These are phyloP conservation scores for Yamadazyma oceani DNA, from an alignment of 1,139 yeast species.

Conservation along the genomic window DNA sequence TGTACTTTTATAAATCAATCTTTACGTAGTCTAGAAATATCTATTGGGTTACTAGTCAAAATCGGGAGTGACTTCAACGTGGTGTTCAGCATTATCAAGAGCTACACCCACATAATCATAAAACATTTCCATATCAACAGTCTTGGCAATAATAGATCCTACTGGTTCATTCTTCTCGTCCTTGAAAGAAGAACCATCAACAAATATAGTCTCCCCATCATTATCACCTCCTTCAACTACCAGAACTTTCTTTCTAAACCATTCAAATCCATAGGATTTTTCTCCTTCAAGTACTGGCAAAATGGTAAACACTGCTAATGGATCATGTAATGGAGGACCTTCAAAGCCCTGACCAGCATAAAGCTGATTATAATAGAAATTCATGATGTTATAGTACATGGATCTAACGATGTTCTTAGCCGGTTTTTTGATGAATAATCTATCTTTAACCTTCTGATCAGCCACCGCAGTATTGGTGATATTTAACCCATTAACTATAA, in stretches of 20 bases:
- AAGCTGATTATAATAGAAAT: conserved; percentile 47
- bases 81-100: conserved; percentile 15
- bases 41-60: too few species aligned
- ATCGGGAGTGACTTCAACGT: conserved; percentile 2
- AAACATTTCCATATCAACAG: conserved; percentile 46
- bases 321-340: conserved; percentile 87
- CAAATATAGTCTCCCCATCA: conserved; percentile 38
- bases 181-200: conserved; percentile 19
- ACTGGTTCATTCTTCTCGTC: conserved; percentile 28
- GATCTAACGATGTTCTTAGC: conserved; percentile 35
- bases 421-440: conserved; percentile 19
- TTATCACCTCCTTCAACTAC: conserved; percentile 31
- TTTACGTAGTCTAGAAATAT: too few species aligned
- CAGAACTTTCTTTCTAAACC: conserved; percentile 23
- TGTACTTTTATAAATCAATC: not conserved
- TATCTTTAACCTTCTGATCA: conserved; percentile 40
- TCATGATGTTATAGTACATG: conserved; percentile 57
- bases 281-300: conserved; percentile 43
- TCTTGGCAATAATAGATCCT: conserved; percentile 48
- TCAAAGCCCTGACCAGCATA: conserved; percentile 15
- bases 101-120: conserved; percentile 22
- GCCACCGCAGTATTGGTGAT: conserved; percentile 72
- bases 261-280: conserved; percentile 27
- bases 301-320: conserved; percentile 65
- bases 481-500: conserved; percentile 64